Conservation (phyloP, 2,329 filamentous ascomycete genomes). For the Cladosporium cucumerinum region DNA sequence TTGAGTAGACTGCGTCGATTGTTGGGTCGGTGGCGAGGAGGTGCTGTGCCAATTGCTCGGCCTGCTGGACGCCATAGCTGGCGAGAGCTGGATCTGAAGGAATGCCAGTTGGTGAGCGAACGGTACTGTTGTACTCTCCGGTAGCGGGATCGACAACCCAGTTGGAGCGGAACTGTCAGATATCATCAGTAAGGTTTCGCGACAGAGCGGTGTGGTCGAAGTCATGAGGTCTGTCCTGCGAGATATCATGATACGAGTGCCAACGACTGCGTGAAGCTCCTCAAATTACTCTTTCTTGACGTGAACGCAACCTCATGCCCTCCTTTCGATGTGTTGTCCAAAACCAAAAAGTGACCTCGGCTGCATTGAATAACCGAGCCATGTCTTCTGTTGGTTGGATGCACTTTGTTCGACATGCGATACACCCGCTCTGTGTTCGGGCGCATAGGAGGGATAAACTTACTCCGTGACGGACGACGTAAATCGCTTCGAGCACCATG, state of each 20-base stretch:
- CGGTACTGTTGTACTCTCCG: slow-evolving; percentile 69
- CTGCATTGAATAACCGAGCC: background rate
- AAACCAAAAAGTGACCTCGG: background rate
- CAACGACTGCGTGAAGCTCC: background rate
- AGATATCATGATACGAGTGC: background rate
- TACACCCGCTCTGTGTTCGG: background rate
- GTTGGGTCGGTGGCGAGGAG: slow-evolving; percentile 62
- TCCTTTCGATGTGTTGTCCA: slow-evolving; percentile 13
- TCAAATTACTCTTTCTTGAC: slow-evolving; percentile 10
- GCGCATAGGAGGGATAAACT: slow-evolving; percentile 28
- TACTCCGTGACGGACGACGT: slow-evolving; percentile 51
- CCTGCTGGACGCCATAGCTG: slow-evolving; percentile 79
- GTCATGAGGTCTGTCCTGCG: background rate
- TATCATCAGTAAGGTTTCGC: slow-evolving; percentile 2
- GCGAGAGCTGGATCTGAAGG: slow-evolving; percentile 84
- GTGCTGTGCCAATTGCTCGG: slow-evolving; percentile 68
- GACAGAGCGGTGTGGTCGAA: background rate
- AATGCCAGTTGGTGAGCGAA: slow-evolving; percentile 81
- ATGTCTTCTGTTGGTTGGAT: background rate
- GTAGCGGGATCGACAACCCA: slow-evolving; percentile 82
- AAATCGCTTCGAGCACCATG: slow-evolving; percentile 47
- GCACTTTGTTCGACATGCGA: background rate
- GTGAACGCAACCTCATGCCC: background rate
- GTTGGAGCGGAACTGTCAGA: slow-evolving; percentile 74
- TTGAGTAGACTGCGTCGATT: slow-evolving; percentile 75